A percentile compares a stretch with the other conserved stretches of the same genome.
Evolutionary conservation across 371 early-diverging fungal genomes (phyloP).

Genomic region (Haplosporangium sp.): DNA sequence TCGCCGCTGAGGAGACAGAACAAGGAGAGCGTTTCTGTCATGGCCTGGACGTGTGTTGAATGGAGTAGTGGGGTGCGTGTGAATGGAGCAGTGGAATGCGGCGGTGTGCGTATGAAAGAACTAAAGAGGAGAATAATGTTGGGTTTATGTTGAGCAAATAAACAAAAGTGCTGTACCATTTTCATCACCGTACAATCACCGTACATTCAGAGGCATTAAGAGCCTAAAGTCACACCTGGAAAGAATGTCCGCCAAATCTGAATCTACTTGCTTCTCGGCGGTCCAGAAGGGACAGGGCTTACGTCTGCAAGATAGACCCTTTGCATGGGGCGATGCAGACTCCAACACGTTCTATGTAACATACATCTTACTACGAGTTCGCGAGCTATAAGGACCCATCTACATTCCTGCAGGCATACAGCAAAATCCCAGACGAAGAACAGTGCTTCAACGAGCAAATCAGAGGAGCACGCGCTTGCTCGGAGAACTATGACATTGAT

Average conservation of each 20-base stretch:
- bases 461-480: not conserved
- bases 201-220: too few species aligned
- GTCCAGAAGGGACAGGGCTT: slow-evolving; percentile 1
- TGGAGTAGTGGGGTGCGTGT: too few species aligned
- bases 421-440: not conserved
- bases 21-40: not conserved
- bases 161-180: too few species aligned
- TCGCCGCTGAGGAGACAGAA: slow-evolving; percentile 11
- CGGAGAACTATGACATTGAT: not conserved
- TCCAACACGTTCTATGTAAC: slow-evolving; percentile 13
- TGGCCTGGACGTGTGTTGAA: too few species aligned
- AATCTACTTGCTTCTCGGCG: slow-evolving; percentile 14
- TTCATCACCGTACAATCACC: too few species aligned
- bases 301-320: slow-evolving; percentile 10
- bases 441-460: slow-evolving; percentile 1
- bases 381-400: slow-evolving; percentile 14
- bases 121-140: too few species aligned
- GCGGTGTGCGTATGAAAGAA: too few species aligned
- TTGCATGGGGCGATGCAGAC: slow-evolving; percentile 9
- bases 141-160: too few species aligned
- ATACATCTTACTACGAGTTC: slow-evolving; percentile 4
- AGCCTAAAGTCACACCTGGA: too few species aligned
- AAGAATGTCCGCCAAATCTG: slow-evolving; percentile 10
- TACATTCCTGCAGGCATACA: not conserved
- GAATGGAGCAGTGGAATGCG: too few species aligned